Base-by-base conservation (phyloP, 768 basidiomycete species). In the Udeniomyces megalosporus region DNA sequence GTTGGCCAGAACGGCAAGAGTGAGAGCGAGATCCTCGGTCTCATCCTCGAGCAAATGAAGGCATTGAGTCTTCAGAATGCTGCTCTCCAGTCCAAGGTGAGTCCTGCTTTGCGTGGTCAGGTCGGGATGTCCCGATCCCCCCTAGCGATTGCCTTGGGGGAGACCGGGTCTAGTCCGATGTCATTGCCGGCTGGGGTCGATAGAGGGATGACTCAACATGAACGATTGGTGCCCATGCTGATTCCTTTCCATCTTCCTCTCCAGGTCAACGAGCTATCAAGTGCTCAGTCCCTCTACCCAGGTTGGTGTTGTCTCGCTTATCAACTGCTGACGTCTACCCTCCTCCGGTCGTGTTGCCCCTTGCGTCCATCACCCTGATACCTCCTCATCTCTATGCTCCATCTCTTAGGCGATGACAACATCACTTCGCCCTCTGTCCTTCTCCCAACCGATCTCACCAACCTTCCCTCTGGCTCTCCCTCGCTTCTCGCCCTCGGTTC, bases 81-180 rank as follows among this genome's bases (percentile, higher is more conserved):
- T 72, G 78, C 81, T 0, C 76, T 89, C 69, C 84, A 87, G 67
- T 82, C 84, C 26, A 86, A 90, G 79, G 86, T 88, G 67, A 46
- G 70, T 47, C 67, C 63, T 20, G 49, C 45, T n/a, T 52, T 24
- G 0, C 15, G 35, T 28, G 8, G 58, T 45, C 10, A 52, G 29
- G n/a, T 47, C 50, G 63, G 64, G 45, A n/a, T n/a, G n/a, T n/a
- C n/a, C n/a, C n/a, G n/a, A n/a, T n/a, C n/a, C n/a, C n/a, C n/a
- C n/a, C 20, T 22, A 49, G 49, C 49, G 35, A 54, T 29, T 7
- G 64, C 11, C 22, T 52, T 26, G 26, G 32, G 46, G 45, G 49
- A 56, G 48, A 60, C 31, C 69, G 85, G 15, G 60, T 26, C 67
- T 69, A 26, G 59, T 68, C 8, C 57, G 58, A 22, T 70, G 20